Conservation (phyloP, 2,329 filamentous ascomycete species). For the Colletotrichum sp. region DNA sequence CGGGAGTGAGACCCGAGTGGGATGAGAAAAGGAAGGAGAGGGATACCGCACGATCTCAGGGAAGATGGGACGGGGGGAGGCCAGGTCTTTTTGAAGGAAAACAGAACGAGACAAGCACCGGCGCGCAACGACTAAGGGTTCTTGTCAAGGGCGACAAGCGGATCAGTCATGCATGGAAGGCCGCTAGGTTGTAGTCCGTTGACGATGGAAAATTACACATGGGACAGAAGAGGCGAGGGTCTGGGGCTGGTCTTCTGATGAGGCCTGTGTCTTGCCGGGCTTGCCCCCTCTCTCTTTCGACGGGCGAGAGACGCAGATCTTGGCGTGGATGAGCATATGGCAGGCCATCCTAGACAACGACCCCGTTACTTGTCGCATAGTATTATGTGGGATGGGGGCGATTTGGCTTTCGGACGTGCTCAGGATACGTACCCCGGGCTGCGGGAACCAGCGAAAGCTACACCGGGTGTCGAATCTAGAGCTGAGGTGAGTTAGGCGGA, state of each 20-base stretch:
- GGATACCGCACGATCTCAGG: neutral
- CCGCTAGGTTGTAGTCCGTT: neutral
- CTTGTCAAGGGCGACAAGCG: constrained; percentile 13
- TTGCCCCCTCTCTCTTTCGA: neutral
- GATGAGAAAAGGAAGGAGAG: constrained; percentile 1
- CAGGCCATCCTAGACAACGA: constrained; percentile 12
- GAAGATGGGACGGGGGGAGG: neutral
- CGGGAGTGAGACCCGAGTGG: constrained; percentile 6
- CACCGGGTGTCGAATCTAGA: neutral
- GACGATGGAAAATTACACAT: constrained; percentile 20
- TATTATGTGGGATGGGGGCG: neutral
- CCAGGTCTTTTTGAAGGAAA: constrained; percentile 10
- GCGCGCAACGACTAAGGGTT: constrained; percentile 16
- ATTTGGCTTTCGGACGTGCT: constrained; percentile 16
- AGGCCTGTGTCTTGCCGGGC: neutral
- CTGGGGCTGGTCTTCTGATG: neutral
- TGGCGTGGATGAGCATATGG: neutral
- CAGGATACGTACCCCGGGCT: neutral
- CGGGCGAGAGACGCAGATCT: constrained; percentile 2
- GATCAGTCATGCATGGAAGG: constrained; percentile 15
- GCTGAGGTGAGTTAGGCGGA: constrained; percentile 8
- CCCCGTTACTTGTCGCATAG: constrained; percentile 3
- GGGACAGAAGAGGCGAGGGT: neutral
- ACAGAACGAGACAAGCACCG: neutral
- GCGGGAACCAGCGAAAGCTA: constrained; percentile 5